Conservation (phyloP, 139 green algal species). For the Chlamydomonas sp. region DNA sequence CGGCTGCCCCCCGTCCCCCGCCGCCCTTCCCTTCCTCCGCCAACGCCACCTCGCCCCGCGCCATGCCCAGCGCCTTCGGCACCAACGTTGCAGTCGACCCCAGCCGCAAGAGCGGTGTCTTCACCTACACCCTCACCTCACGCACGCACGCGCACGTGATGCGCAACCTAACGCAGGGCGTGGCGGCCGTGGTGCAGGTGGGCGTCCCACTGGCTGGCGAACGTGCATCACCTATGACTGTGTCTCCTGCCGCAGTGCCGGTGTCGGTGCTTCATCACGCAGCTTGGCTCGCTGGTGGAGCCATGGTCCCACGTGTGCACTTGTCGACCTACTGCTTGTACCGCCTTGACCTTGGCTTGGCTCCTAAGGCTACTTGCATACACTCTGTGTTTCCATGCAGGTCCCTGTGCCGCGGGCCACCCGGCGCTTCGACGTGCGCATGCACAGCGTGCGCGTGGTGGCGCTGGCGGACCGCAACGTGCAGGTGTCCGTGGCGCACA, state of each 20-base stretch:
- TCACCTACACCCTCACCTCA: conserved; percentile 5
- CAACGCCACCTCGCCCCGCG: not conserved
- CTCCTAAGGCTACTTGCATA: too few species aligned
- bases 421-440: not conserved
- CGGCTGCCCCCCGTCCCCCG: not conserved
- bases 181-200: conserved; percentile 10
- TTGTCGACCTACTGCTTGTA: too few species aligned
- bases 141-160: conserved; percentile 5
- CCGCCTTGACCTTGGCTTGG: too few species aligned
- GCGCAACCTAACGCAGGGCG: conserved; percentile 2
- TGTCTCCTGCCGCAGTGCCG: too few species aligned
- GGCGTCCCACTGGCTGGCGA: not conserved
- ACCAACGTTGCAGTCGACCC: conserved; percentile 1
- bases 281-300: too few species aligned
- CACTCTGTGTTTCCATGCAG: not conserved
- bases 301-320: too few species aligned
- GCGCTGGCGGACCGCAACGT: not conserved
- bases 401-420: not conserved
- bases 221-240: too few species aligned
- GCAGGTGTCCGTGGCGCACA: not conserved
- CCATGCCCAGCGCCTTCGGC: not conserved
- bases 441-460: not conserved
- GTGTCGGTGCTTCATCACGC: too few species aligned
- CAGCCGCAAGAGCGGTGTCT: not conserved
- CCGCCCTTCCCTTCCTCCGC: not conserved